Evolutionary conservation across 306 rosid genomes (phyloP), one percentile per base, ranked within the genome.

Genomic region (Mucuna pruriens): DNA sequence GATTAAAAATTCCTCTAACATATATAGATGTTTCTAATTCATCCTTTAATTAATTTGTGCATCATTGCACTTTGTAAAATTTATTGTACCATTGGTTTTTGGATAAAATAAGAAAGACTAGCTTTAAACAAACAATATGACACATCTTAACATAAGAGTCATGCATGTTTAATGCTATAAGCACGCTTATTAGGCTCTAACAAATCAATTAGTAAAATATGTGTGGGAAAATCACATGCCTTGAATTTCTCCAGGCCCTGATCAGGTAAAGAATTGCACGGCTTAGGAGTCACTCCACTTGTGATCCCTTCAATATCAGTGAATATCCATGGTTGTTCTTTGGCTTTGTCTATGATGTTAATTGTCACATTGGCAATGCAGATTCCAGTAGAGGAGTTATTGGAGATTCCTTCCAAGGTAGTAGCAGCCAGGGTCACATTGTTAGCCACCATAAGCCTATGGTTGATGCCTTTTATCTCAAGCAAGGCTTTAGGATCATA

Each of bases 311-410:
- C 71, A 25, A 91, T 72, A 62, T 90, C 89, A 6, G 80, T 63
- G 61, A 97, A 91, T 5, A 86, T 90, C 97, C 97, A 91, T 17
- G 87, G 83, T 76, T 85, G 90, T 84, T 93, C 88, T 93, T 93
- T 88, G 2, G 88, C 81, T 74, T 92, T 89, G 0, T 80, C 84
- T 1, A 91, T 92, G 84, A 90, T 51, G 36, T 79, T 55, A 29
- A 89, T 89, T 22, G 96, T 92, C 16, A 88, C 90, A 49, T 94
- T 94, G 1, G 98, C 86, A 46, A 93, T 84, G 80, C 97, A 93
- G 12, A 93, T 90, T 23, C 90, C 92, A 1, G 87, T 87, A 60
- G 92, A 92, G 0, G 90, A 89, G 82, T 88, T 87, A 6, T 81
- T 83, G 0, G 95, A 74, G 44, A 92, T 94, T 29, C 98, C 98